These are phyloP conservation scores for Fraxinus xanthoxyloides DNA, from an alignment of 305 asterid species.

Conservation along the genomic window DNA sequence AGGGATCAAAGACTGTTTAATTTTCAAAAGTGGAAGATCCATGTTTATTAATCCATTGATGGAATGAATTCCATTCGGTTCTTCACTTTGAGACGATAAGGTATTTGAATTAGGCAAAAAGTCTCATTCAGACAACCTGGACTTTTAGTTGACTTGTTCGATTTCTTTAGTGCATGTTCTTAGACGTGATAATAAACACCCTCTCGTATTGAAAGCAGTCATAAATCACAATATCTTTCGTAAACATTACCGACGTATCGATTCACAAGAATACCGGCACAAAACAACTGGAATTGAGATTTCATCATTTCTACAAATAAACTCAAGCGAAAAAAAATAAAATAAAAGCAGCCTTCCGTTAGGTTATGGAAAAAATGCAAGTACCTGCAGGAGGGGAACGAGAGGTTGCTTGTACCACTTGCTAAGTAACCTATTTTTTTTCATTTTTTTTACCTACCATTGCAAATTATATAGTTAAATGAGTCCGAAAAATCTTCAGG, in stretches of 20 bases:
- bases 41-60: not conserved
- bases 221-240: not conserved
- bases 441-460: not conserved
- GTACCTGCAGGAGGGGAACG: not conserved
- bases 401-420: not conserved
- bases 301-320: not conserved
- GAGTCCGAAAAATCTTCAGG: slow-evolving; percentile 37
- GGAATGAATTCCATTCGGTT: not conserved
- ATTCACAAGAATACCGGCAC: not conserved
- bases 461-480: slow-evolving; percentile 7
- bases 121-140: not conserved
- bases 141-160: not conserved
- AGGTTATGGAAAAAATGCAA: not conserved
- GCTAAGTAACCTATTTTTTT: not conserved
- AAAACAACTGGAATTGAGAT: not conserved
- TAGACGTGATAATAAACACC: not conserved
- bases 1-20: not conserved
- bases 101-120: not conserved
- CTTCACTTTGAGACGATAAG: not conserved
- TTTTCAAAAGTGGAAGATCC: not conserved
- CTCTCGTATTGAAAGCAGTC: not conserved
- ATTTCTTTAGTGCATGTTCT: not conserved
- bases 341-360: not conserved
- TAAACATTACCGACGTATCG: not conserved
- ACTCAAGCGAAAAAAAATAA: no score